Evolutionary conservation across 163 green algal genomes (phyloP), one percentile per base, ranked within the genome.

Genomic region (Chlorella variabilis): DNA sequence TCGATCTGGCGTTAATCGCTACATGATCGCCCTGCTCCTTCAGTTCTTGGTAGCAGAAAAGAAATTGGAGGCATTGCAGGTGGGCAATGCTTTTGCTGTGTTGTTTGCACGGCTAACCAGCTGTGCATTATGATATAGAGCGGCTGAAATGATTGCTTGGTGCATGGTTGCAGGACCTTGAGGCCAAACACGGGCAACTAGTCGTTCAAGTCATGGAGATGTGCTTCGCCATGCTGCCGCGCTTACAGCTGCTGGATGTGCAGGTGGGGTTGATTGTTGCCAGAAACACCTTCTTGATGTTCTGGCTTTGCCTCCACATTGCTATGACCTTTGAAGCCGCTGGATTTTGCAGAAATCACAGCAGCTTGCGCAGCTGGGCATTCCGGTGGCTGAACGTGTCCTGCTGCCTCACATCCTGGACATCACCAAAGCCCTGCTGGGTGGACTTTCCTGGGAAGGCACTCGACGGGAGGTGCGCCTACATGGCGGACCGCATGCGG

Each of bases 11-110:
- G 74, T 88, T 18, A 83, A 81, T 21, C 84, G 83, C 39, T 89
- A 92, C 39, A 94, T 96, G 82, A 86, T 92, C 2, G 86, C 86
- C 11, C 83, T 93, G 25, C 82, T 97, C 41, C 86, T 91, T 17
- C 65, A 75, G 34, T 93, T 90, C 75, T 81, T 98, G 2, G 81
- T 93, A 2, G 41, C 91, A 1, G 81, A 95, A 41, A 89, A 88
- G 77, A 88, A 89, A 71, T 88, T 98, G 29, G 66, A 91, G 25
- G 34, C 66, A 3, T 73, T 98, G 78, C 38, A 85, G 38, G 62
- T 74, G 39, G 42, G 56, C 45, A 2, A 29, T 39, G 20, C 68
- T 2, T 49, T 29, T 33, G 6, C 17, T 31, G 63, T 49, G 2
- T 29, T 1, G 15, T 51, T 49, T 33, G 29, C 9, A n/a, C n/a